Evolutionary conservation across 495 filamentous ascomycete genomes (phyloP).

Genomic region (Podospora conica): DNA sequence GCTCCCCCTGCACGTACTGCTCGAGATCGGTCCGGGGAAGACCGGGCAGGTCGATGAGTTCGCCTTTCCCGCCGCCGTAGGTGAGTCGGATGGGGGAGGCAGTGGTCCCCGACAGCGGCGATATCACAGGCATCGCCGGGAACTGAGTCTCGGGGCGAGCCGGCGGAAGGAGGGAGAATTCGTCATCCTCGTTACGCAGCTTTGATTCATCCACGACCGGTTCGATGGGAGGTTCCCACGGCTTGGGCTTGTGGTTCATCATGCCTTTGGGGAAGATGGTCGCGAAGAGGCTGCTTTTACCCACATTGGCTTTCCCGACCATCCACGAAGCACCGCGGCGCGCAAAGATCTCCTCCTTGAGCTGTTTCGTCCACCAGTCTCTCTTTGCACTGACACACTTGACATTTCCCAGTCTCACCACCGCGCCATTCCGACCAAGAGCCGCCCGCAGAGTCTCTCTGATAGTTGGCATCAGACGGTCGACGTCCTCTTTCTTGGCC

Average conservation of each 20-base stretch:
- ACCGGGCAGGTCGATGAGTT: constrained; percentile 89
- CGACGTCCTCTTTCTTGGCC: constrained; percentile 70
- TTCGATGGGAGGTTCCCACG: constrained; percentile 29
- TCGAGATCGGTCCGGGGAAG: constrained; percentile 67
- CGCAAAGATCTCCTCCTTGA: constrained; percentile 76
- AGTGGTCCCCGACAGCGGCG: constrained; percentile 84
- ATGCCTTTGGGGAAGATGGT: constrained; percentile 78
- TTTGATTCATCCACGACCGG: neutral
- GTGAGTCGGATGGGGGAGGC: constrained; percentile 87
- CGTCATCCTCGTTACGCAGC: constrained; percentile 14
- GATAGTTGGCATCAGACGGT: constrained; percentile 76
- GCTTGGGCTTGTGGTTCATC: constrained; percentile 34
- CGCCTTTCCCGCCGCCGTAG: constrained; percentile 76
- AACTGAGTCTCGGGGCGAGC: constrained; percentile 62
- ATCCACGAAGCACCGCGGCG: constrained; percentile 90
- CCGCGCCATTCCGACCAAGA: constrained; percentile 52
- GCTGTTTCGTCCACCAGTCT: constrained; percentile 78
- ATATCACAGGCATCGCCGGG: constrained; percentile 76
- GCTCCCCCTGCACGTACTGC: constrained; percentile 55
- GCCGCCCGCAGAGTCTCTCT: constrained; percentile 64
- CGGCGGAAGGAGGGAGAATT: constrained; percentile 61
- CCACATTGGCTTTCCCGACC: constrained; percentile 95
- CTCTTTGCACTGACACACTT: constrained; percentile 75
- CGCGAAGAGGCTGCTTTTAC: constrained; percentile 88
- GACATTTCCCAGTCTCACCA: constrained; percentile 73